A percentile compares a stretch with the other conserved stretches of the same genome.
Conservation (phyloP, 768 basidiomycete genomes). For the Lactifluus pinguis region DNA sequence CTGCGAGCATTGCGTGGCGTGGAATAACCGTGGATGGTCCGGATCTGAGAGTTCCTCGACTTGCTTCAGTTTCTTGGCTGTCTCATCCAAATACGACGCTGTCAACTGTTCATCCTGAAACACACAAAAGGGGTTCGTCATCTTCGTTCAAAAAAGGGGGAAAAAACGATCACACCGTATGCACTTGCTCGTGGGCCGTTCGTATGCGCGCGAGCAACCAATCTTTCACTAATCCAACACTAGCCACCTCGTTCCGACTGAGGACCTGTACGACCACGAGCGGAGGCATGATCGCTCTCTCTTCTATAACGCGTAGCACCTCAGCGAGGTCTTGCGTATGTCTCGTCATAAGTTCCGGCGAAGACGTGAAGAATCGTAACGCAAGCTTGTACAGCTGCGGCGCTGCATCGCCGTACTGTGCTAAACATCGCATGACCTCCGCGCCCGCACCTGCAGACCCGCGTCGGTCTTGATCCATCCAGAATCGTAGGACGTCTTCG, state of each 20-base stretch:
- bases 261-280: constrained; percentile 85
- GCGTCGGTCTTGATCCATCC: constrained; percentile 63
- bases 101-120: constrained; percentile 77
- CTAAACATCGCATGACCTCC: constrained; percentile 60
- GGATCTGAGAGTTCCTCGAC: constrained; percentile 74
- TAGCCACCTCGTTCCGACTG: constrained; percentile 81
- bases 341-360: constrained; percentile 56
- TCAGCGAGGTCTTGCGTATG: constrained; percentile 64
- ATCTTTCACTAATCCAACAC: constrained; percentile 83
- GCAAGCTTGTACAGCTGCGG: constrained; percentile 82
- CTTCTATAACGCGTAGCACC: constrained; percentile 71
- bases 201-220: constrained; percentile 80
- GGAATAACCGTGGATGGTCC: constrained; percentile 78
- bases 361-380: constrained; percentile 81
- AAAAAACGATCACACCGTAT: constrained; percentile 41
- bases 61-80: constrained; percentile 67
- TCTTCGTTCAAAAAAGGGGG: no score
- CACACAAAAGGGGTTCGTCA: neutral
- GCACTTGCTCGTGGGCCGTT: constrained; percentile 65
- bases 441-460: constrained; percentile 32
- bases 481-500: constrained; percentile 88
- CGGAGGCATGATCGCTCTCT: constrained; percentile 76
- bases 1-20: constrained; percentile 86
- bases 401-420: constrained; percentile 59
- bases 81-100: constrained; percentile 83